phyloP scores from a whole-genome alignment of 495 filamentous ascomycete species.

The Penicillium waksmanii region DNA sequence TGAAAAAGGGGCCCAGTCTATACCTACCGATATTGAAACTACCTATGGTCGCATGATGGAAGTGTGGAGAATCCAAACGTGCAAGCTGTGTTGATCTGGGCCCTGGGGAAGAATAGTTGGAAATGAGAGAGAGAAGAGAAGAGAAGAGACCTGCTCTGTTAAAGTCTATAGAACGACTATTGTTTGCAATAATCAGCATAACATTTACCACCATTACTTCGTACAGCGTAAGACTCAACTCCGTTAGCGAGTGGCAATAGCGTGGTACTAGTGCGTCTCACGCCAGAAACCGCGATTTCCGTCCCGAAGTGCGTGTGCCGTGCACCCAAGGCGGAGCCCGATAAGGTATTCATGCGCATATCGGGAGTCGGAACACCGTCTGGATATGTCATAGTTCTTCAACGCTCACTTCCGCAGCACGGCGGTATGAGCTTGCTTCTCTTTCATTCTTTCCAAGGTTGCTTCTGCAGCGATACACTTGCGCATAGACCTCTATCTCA shows the following conservation, averaged over 20 bases:
- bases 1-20: conserved; percentile 3
- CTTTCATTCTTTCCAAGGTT: conserved; percentile 18
- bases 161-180: not conserved
- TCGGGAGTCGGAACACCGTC: not conserved
- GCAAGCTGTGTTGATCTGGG: not conserved
- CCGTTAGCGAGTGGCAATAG: conserved; percentile 5
- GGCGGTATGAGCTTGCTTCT: conserved; percentile 35
- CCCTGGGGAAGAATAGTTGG: conserved; percentile 1
- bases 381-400: conserved; percentile 40
- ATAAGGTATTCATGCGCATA: conserved; percentile 29
- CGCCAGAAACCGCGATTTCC: no score
- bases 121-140: not conserved
- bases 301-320: conserved; percentile 16
- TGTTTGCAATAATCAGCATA: not conserved
- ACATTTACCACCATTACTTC: not conserved
- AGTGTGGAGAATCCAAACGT: not conserved
- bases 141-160: not conserved
- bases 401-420: conserved; percentile 11
- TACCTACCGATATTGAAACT: conserved; percentile 2
- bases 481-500: conserved; percentile 10
- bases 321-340: conserved; percentile 17
- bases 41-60: not conserved
- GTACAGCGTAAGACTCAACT: not conserved
- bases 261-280: no score
- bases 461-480: conserved; percentile 19